Conservation (phyloP, 257 asterid genomes). For the Solanum boliviense region DNA sequence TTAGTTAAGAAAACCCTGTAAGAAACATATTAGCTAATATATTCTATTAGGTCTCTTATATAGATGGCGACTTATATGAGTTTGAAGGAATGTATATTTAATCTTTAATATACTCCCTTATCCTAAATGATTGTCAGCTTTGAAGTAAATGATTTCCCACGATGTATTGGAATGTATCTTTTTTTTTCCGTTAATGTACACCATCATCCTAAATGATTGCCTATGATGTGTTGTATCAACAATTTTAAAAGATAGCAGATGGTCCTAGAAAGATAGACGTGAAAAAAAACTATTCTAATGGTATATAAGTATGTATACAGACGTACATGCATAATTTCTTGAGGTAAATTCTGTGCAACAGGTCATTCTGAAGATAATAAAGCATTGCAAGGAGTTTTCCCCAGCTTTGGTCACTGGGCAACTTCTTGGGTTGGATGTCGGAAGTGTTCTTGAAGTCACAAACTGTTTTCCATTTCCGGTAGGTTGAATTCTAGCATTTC, state of each 20-base stretch:
- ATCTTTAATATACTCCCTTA: neutral
- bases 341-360: constrained; percentile 2
- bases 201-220: neutral
- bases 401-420: constrained; percentile 94
- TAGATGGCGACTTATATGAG: neutral
- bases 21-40: neutral
- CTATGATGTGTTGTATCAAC: neutral
- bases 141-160: neutral
- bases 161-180: neutral
- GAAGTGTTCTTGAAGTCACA: constrained; percentile 94
- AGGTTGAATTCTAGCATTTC: neutral
- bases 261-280: neutral
- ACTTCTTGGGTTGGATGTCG: constrained; percentile 95
- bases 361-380: constrained; percentile 89
- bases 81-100: neutral
- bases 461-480: constrained; percentile 97
- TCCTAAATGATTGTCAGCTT: neutral
- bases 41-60: neutral
- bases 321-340: neutral
- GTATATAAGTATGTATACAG: neutral
- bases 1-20: neutral
- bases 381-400: constrained; percentile 94
- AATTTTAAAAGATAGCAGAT: neutral
- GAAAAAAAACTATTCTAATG: neutral
- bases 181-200: neutral